Evolutionary conservation across 2,329 filamentous ascomycete species (phyloP).

Genomic region (Aspergillus sclerotialis): DNA sequence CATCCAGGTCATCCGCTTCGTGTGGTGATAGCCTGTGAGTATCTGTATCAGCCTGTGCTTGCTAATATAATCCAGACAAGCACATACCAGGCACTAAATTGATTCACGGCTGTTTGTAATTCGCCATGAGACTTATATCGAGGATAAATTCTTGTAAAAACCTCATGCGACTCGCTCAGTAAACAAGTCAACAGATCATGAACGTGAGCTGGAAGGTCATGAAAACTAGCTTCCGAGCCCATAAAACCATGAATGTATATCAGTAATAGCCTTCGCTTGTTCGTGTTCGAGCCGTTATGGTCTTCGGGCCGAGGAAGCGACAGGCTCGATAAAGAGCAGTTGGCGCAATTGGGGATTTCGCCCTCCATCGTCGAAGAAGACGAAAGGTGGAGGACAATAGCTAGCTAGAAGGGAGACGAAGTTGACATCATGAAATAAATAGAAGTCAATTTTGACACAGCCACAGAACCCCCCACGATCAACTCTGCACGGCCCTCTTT

Average conservation of each 20-base stretch:
- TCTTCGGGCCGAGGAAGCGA: neutral
- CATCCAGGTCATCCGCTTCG: constrained; percentile 65
- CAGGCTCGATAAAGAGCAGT: neutral
- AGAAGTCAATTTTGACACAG: no score
- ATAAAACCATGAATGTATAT: constrained; percentile 89
- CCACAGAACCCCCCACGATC: no score
- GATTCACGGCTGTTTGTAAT: constrained; percentile 63
- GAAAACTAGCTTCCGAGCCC: constrained; percentile 80
- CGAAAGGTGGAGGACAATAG: neutral
- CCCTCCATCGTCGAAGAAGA: neutral
- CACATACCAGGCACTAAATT: constrained; percentile 68
- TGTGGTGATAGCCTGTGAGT: constrained; percentile 62
- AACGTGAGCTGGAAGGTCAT: constrained; percentile 79
- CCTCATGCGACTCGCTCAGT: constrained; percentile 64
- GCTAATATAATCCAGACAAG: neutral
- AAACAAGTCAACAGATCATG: constrained; percentile 65
- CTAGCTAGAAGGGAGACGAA: no score
- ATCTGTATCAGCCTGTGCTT: neutral
- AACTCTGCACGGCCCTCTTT: no score
- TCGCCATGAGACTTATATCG: constrained; percentile 38
- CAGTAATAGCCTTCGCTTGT: constrained; percentile 56
- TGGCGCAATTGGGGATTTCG: neutral
- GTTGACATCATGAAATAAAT: no score
- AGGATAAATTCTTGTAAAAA: constrained; percentile 66
- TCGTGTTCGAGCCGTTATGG: constrained; percentile 1